Evolutionary conservation across 192 early-diverging fungal genomes (phyloP), one percentile per base, ranked within the genome.

Genomic region (Backusella tuberculispora): DNA sequence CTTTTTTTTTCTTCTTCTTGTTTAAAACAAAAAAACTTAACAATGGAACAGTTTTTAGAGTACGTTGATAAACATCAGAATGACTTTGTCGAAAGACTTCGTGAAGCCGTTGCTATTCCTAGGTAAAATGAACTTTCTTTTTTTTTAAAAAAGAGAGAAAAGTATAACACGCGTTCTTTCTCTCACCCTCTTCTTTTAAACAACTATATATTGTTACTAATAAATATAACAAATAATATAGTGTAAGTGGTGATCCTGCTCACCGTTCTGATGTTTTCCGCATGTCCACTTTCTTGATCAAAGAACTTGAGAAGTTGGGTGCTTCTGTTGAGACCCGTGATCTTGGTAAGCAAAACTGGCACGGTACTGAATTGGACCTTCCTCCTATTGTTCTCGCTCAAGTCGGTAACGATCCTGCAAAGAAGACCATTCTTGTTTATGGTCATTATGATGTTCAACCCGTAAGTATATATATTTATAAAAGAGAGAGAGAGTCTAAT

Each of bases 361-460:
- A 98, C 42, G 96, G 95, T 46, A 76, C 81, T 69, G 85, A 79
- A 43, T 83, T 98, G 19, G 90, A 95, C 47, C 84, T 99, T 65
- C 96, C 98, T 69, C 97, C 96, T 43, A 89, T 99, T 74, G 89
- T 99, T 41, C 88, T 99, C 73, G 96, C 91, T 19, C 90, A 90
- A 77, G 96, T 96, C 77, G 98, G 98, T 69, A 90, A 87, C 73
- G 93, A 97, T 80, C 90, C 95, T 40, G 85, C 73, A 78, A 99
- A 99, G 91, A 96, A 96, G 89, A 99, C 96, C 21, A 91, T 98
- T 67, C 86, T 96, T 45, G 95, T 99, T 71, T 98, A 98, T 84
- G 96, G 97, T 17, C 97, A 99, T 85, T 98, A 98, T 84, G 97
- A 99, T 80, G 97, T 99, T 48, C 98, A 99, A 87, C 98, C 98